A percentile compares a stretch with the other conserved stretches of the same genome.
phyloP scores from a whole-genome alignment of 2,329 filamentous ascomycete genomes.

The Dactylellina parvicollis region DNA sequence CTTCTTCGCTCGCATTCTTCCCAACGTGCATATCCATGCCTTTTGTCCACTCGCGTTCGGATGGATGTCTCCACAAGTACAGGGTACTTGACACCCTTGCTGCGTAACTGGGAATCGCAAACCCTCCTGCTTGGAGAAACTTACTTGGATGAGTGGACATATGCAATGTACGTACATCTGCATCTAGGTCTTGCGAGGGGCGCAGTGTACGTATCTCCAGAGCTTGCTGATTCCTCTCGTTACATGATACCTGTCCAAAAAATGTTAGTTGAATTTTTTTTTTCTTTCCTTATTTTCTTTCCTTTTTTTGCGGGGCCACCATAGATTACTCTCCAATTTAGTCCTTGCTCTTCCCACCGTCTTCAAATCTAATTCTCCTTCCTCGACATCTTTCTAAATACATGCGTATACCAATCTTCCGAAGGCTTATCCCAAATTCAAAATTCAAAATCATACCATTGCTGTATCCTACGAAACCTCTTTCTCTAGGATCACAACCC shows the following conservation, averaged over 20 bases:
- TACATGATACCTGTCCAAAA: constrained; percentile 10
- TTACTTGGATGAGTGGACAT: not conserved
- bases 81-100: constrained; percentile 28
- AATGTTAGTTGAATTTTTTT: too few species aligned
- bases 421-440: not conserved
- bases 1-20: constrained; percentile 26
- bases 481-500: too few species aligned
- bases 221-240: constrained; percentile 18
- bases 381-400: not conserved
- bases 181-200: constrained; percentile 9
- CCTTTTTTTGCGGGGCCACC: not conserved
- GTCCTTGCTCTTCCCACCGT: constrained; percentile 2
- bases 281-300: not conserved
- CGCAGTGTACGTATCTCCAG: constrained; percentile 28
- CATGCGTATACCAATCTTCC: too few species aligned
- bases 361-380: not conserved
- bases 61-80: constrained; percentile 32
- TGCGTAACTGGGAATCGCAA: constrained; percentile 30
- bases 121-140: constrained; percentile 36
- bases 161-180: not conserved
- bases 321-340: not conserved
- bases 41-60: constrained; percentile 42
- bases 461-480: too few species aligned
- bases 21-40: constrained; percentile 16
- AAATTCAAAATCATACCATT: too few species aligned